Conservation (phyloP, 2,329 filamentous ascomycete species). For the Fusarium pseudoanthophilum region DNA sequence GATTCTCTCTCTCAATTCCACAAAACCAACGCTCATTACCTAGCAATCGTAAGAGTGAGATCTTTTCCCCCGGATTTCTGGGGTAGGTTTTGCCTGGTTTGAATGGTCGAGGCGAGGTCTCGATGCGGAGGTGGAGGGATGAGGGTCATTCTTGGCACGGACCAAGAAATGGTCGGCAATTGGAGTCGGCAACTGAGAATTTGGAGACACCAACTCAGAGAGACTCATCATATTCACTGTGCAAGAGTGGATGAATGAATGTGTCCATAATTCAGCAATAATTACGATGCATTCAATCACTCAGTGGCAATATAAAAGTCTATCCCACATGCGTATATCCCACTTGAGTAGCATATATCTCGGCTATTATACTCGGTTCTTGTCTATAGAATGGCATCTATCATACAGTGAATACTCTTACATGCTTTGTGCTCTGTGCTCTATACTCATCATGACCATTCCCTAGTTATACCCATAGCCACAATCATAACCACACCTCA, state of each 20-base stretch:
- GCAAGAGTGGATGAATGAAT: not conserved
- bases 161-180: slow-evolving; percentile 42
- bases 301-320: not conserved
- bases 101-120: slow-evolving; percentile 10
- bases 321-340: not conserved
- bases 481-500: not conserved
- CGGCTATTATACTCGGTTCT: slow-evolving; percentile 29
- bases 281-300: not conserved
- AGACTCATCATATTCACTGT: not conserved
- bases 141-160: slow-evolving; percentile 30
- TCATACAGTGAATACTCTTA: not conserved
- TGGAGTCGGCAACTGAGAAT: slow-evolving; percentile 40
- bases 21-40: slow-evolving; percentile 20
- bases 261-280: not conserved
- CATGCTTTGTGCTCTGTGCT: not conserved
- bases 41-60: slow-evolving; percentile 29
- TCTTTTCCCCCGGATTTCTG: slow-evolving; percentile 33
- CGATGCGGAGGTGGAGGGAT: slow-evolving; percentile 22
- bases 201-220: not conserved
- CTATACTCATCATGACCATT: not conserved
- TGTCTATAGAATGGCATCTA: not conserved
- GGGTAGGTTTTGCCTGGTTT: slow-evolving; percentile 15
- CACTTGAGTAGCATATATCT: not conserved
- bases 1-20: slow-evolving; percentile 17
- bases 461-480: not conserved